Evolutionary conservation across 2,329 filamentous ascomycete genomes (phyloP), one percentile per base, ranked within the genome.

Genomic region (Thelonectria discophora): DNA sequence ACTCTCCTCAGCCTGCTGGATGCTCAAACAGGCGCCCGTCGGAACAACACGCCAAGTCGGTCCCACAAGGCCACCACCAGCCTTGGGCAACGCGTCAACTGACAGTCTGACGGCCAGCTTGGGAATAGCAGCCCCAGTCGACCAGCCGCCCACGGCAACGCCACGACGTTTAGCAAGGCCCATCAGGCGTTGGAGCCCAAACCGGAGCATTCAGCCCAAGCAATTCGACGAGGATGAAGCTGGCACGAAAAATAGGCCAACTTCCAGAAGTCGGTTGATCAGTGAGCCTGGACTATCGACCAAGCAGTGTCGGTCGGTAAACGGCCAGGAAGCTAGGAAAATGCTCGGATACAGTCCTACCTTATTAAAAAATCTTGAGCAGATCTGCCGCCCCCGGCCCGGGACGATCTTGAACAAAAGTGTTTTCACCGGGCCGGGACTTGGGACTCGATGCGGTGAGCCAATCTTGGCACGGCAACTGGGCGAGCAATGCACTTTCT

Each of bases 301-400:
- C 21, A 24, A 24, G 21, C 3, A 6, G 21, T 4, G 21, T 24
- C 21, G 21, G 21, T 24, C 21, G 21, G 21, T 24, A 24, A 3
- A 37, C 12, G 34, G 3, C 3, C 15, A 37, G 34, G 37, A 50
- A 21, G 40, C n/a, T 50, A 64, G 21, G 21, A 24, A 24, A 24
- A 24, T 24, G 21, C 21, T 24, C 21, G 21, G 21, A 6, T 24
- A 4, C 21, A 24, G 21, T 24, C 21, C 46, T 39, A 57, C 62
- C 55, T 48, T n/a, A 52, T 52, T 57, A 49, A 55, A 58, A 51
- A 60, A 50, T 52, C 45, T 27, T 50, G 64, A 52, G 58, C 57
- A 68, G 68, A 70, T 71, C 65, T 71, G 61, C 62, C 68, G 60
- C 61, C 51, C 34, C 56, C 69, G 69, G 67, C 46, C 69, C 67